Evolutionary conservation across 176 grass and related monocot genomes (phyloP), one percentile per base, ranked within the genome.

Genomic region (Alloteropsis semialata): DNA sequence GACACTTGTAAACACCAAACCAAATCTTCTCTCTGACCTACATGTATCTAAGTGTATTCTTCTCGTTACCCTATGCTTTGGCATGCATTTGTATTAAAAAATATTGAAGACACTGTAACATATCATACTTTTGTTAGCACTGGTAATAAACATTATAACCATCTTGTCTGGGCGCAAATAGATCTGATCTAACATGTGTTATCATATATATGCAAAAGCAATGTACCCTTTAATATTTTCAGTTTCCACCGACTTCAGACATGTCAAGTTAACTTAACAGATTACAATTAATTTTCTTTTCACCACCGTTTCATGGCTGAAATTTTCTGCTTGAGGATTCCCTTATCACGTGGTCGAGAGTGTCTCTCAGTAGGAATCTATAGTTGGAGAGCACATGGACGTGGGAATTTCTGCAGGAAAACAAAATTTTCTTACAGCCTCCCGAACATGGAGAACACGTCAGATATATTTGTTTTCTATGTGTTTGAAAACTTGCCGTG

Each of bases 391-490:
- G 65, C 85, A 87, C 78, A 82, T 81, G 85, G 48, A 17, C 30
- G 21, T 39, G 17, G 41, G 29, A 87, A 87, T 58, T 87, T 75
- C 39, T 69, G 1, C 16, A 57, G 49, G 3, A 6, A 36, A 29
- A 33, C 6, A 69, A 66, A 81, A 12, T n/a, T 48, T 66, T 76
- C 63, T 82, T 76, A 30, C 57, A 44, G 55, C 59, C 66, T 58
- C 77, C 56, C 33, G 77, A 87, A 81, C 84, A 87, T 75, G 84
- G 77, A 58, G 4, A 67, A 57, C 76, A 58, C 71, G 61, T 68
- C 78, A 69, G 78, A n/a, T n/a, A 53, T 49, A 32, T 12, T 0
- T 12, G 68, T 87, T 82, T 85, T 55, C 24, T 81, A 82, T 64
- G 37, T 17, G 38, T 59, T 81, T 81, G 85, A 87, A 81, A 68